Evolutionary conservation across 108 stramenopile species (phyloP).

Genomic region (Nannochloropsis salina): DNA sequence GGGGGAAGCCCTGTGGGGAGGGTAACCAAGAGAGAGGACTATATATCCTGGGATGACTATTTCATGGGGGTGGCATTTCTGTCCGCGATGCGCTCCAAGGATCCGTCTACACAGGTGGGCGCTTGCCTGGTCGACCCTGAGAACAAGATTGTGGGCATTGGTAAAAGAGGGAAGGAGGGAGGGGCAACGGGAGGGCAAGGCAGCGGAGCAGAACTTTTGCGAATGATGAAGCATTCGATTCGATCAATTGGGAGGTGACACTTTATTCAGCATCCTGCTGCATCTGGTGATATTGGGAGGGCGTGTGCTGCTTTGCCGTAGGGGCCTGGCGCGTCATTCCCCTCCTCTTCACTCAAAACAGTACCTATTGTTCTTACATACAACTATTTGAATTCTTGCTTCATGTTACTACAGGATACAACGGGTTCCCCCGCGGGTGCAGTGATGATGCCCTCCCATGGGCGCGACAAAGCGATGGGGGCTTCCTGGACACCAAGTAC

Average conservation of each 20-base stretch:
- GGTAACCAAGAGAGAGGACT: constrained; percentile 29
- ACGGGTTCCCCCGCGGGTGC: constrained; percentile 89
- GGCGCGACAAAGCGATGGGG: constrained; percentile 55
- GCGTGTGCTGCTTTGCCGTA: too few relatives aligned
- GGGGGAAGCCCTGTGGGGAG: too few relatives aligned
- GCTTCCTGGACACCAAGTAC: constrained; percentile 71
- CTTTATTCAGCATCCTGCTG: too few relatives aligned
- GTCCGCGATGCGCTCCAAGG: constrained; percentile 80
- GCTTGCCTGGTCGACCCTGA: constrained; percentile 56
- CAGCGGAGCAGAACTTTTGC: background rate
- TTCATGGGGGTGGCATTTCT: constrained; percentile 86
- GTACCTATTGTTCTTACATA: background rate
- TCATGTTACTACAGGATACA: constrained; percentile 60
- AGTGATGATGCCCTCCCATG: constrained; percentile 79
- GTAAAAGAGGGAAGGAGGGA: constrained; percentile 1
- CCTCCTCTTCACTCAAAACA: too few relatives aligned
- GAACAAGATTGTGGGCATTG: constrained; percentile 87
- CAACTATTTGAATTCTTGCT: background rate
- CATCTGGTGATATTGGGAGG: too few relatives aligned
- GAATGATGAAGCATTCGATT: too few relatives aligned
- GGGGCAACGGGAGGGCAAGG: background rate
- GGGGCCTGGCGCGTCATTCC: too few relatives aligned
- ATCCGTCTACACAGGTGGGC: constrained; percentile 77
- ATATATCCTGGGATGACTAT: constrained; percentile 92
- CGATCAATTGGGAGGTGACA: too few relatives aligned